Evolutionary conservation across 768 basidiomycete species (phyloP).

Genomic region (Termitomyces sp.): DNA sequence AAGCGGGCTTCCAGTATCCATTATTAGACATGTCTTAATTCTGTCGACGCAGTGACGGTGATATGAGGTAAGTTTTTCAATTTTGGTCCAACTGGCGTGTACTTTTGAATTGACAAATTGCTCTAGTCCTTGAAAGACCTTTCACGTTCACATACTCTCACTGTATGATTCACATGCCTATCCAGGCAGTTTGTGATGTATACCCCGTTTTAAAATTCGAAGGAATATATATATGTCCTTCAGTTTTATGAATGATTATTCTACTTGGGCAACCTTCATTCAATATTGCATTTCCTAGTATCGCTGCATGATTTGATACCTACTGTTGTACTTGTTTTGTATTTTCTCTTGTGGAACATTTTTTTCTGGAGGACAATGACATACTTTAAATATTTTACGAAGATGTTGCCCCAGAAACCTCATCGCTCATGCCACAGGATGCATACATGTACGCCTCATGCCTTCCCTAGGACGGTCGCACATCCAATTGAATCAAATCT

Average conservation of each 20-base stretch:
- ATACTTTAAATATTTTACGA: neutral
- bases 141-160: neutral
- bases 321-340: neutral
- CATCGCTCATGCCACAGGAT: no score
- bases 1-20: constrained; percentile 31
- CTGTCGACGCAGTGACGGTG: neutral
- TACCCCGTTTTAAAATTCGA: neutral
- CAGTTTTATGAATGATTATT: neutral
- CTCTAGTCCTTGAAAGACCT: neutral
- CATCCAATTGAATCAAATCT: neutral
- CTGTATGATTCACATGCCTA: neutral
- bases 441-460: neutral
- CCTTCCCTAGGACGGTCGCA: neutral
- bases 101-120: neutral
- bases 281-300: neutral
- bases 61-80: neutral
- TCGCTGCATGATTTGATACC: neutral
- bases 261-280: neutral
- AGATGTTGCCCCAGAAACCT: neutral
- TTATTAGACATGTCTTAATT: neutral
- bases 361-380: neutral
- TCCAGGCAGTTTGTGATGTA: neutral
- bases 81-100: neutral
- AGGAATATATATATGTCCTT: neutral
- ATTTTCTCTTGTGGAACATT: neutral